Evolutionary conservation across 306 rosid genomes (phyloP).

Genomic region (Arachis stenosperma): DNA sequence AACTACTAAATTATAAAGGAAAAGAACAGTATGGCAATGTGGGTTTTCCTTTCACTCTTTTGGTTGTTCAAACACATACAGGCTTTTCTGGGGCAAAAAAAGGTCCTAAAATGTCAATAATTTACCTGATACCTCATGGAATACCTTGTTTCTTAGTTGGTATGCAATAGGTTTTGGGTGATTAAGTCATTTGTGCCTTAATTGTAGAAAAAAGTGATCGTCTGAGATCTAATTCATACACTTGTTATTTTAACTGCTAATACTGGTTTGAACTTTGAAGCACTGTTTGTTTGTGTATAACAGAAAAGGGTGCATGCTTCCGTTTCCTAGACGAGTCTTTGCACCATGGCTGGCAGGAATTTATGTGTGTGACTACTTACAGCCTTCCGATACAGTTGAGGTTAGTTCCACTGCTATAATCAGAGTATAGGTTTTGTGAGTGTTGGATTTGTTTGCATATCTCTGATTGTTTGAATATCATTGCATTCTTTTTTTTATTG

Average conservation of each 20-base stretch:
- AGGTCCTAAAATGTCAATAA: neutral
- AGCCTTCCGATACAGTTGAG: constrained; percentile 82
- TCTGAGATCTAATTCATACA: constrained; percentile 9
- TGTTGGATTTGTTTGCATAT: constrained; percentile 20
- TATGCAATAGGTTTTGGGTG: constrained; percentile 2
- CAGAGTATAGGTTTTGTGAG: neutral
- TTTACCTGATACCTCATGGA: constrained; percentile 6
- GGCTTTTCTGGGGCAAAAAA: neutral
- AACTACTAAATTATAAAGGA: no score
- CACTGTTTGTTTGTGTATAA: constrained; percentile 27
- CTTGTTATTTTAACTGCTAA: constrained; percentile 24
- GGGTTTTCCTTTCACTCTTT: neutral
- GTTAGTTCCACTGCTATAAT: constrained; percentile 48
- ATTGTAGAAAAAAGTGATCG: constrained; percentile 2
- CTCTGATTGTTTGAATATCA: constrained; percentile 32
- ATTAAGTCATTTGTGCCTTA: neutral
- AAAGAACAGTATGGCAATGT: neutral
- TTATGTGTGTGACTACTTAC: constrained; percentile 83
- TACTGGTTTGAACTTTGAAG: constrained; percentile 12
- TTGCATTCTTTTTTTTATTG: neutral
- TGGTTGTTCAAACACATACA: neutral
- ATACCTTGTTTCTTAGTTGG: neutral
- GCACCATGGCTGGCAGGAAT: constrained; percentile 83
- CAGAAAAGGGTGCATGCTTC: constrained; percentile 74
- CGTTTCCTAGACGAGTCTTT: constrained; percentile 91